Conservation (phyloP, 345 rosid genomes). For the Mercurialis annua region DNA sequence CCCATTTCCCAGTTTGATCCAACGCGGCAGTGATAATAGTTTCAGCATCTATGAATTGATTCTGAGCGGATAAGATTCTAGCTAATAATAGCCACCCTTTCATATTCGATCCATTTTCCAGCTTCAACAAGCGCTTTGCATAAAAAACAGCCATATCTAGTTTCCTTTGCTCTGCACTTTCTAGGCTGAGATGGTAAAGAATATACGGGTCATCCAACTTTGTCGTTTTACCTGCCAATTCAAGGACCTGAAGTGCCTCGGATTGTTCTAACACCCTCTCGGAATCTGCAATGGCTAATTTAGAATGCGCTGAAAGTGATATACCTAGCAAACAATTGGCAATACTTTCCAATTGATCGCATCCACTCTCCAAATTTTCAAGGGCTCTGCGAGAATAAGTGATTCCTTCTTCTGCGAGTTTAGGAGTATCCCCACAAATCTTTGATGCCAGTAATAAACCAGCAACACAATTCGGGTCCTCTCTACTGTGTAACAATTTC, state of each 20-base stretch:
- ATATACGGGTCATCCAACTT: conserved; percentile 45
- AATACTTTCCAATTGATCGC: conserved; percentile 46
- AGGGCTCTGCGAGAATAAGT: conserved; percentile 55
- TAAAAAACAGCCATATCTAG: conserved; percentile 51
- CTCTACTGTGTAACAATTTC: conserved; percentile 45
- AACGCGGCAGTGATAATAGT: conserved; percentile 52
- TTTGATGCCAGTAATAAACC: conserved; percentile 66
- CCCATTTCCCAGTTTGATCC: conserved; percentile 75
- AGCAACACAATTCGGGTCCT: conserved; percentile 49
- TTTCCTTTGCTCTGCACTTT: conserved; percentile 77
- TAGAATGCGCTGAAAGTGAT: conserved; percentile 51
- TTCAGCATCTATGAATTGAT: conserved; percentile 57
- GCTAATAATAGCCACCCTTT: conserved; percentile 70
- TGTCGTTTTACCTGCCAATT: conserved; percentile 47
- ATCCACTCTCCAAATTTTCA: conserved; percentile 36
- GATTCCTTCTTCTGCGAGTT: conserved; percentile 60
- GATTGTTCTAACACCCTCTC: conserved; percentile 49
- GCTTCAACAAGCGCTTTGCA: conserved; percentile 43
- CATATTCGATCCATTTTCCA: conserved; percentile 54
- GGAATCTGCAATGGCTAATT: conserved; percentile 38
- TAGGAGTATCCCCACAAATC: conserved; percentile 47
- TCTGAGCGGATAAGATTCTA: conserved; percentile 74
- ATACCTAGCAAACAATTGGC: conserved; percentile 52
- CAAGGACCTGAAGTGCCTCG: conserved; percentile 59
- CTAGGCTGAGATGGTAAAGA: conserved; percentile 58